Percentiles rank a stretch among this genome's conserved stretches.
Evolutionary conservation across 1,139 yeast species (phyloP).

Genomic region (Saccharomyces hybrid): DNA sequence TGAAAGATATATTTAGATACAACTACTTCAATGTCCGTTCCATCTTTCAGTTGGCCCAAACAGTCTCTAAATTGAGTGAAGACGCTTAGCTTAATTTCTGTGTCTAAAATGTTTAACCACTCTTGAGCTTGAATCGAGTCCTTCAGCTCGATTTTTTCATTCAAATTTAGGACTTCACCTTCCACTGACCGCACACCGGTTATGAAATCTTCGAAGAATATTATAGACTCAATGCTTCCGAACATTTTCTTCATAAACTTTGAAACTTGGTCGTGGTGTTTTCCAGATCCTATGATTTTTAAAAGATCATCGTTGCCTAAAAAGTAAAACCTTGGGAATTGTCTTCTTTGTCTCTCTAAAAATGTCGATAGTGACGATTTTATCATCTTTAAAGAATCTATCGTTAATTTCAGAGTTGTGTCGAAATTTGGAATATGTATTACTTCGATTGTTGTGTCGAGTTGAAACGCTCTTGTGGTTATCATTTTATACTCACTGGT

Average conservation of each 20-base stretch:
- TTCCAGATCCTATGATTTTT: constrained; percentile 68
- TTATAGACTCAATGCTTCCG: constrained; percentile 48
- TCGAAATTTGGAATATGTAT: constrained; percentile 46
- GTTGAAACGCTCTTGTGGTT: constrained; percentile 40
- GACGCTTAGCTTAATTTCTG: constrained; percentile 44
- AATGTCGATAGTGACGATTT: constrained; percentile 67
- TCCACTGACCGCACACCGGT: constrained; percentile 50
- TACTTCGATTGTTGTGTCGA: constrained; percentile 51
- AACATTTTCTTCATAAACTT: constrained; percentile 68
- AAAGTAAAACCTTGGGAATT: constrained; percentile 78
- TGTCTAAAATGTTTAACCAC: constrained; percentile 59
- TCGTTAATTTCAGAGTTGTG: constrained; percentile 41
- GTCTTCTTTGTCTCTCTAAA: constrained; percentile 68
- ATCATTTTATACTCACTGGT: constrained; percentile 23
- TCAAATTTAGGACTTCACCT: constrained; percentile 49
- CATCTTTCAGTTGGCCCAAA: constrained; percentile 15
- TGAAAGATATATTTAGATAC: constrained; percentile 46
- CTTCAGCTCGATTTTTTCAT: constrained; percentile 39
- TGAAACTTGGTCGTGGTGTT: constrained; percentile 43
- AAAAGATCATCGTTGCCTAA: constrained; percentile 86
- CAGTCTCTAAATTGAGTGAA: constrained; percentile 33
- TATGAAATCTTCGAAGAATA: constrained; percentile 38
- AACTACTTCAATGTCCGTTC: constrained; percentile 12
- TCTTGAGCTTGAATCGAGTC: constrained; percentile 26
- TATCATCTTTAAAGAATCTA: constrained; percentile 50